A percentile compares a stretch with the other conserved stretches of the same genome.
These are phyloP conservation scores for Yamadazyma trypodendri DNA, from an alignment of 1,139 yeast species.

Conservation along the genomic window DNA sequence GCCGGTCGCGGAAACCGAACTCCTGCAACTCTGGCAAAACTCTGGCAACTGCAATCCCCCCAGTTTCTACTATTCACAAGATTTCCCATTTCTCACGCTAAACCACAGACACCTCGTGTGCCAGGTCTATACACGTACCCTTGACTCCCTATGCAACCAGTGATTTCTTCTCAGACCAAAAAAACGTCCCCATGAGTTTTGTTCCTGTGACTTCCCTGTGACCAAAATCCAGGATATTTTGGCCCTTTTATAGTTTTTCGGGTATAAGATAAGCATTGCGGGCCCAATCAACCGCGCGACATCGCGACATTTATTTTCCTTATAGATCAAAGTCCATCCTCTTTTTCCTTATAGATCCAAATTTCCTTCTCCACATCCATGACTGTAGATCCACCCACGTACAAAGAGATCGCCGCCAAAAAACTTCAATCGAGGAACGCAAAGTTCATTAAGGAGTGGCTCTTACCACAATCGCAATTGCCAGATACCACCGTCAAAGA, in stretches of 20 bases:
- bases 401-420: slow-evolving; percentile 32
- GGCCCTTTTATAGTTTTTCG: slow-evolving; percentile 5
- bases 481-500: slow-evolving; percentile 29
- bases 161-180: too few relatives aligned
- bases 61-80: not conserved
- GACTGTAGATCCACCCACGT: slow-evolving; percentile 8
- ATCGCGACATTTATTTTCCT: slow-evolving; percentile 7
- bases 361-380: too few relatives aligned
- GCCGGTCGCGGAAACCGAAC: not conserved
- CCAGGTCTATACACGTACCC: too few relatives aligned
- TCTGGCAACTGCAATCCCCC: not conserved
- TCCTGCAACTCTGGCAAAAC: not conserved
- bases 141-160: too few relatives aligned
- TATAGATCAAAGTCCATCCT: not conserved
- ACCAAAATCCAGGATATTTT: slow-evolving; percentile 3
- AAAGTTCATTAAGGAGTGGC: slow-evolving; percentile 39
- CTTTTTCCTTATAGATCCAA: too few relatives aligned
- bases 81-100: too few relatives aligned
- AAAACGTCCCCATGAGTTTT: too few relatives aligned
- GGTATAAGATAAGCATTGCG: not conserved
- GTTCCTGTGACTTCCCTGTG: slow-evolving; percentile 13
- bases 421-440: slow-evolving; percentile 35
- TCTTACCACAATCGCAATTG: slow-evolving; percentile 32
- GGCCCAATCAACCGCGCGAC: slow-evolving; percentile 1
- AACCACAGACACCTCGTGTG: too few relatives aligned